Conservation (phyloP, 1,284 basidiomycete genomes). For the Ganoderma multipileum region DNA sequence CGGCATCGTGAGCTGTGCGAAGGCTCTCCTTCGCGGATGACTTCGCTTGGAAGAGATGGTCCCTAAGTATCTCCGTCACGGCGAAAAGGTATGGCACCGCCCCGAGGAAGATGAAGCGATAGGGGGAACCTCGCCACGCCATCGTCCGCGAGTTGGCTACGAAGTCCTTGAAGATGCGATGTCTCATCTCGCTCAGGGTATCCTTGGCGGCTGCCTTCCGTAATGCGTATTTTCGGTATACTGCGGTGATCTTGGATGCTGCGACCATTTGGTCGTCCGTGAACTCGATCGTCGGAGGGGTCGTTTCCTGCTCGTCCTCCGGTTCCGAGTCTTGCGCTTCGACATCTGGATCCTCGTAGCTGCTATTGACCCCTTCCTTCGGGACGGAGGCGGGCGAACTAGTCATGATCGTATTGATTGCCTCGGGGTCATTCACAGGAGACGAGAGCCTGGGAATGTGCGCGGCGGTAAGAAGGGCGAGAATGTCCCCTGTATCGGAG, state of each 20-base stretch:
- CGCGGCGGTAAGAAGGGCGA: conserved; percentile 32
- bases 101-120: conserved; percentile 53
- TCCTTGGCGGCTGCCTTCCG: conserved; percentile 22
- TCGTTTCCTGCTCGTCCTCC: neutral
- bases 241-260: conserved; percentile 37
- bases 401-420: neutral
- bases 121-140: conserved; percentile 41
- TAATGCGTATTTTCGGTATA: conserved; percentile 39
- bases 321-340: neutral
- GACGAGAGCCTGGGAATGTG: conserved; percentile 41
- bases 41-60: conserved; percentile 41
- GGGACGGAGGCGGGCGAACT: too few species aligned
- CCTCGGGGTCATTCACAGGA: conserved; percentile 30
- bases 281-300: conserved; percentile 26
- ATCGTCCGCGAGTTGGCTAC: conserved; percentile 39
- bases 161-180: conserved; percentile 34
- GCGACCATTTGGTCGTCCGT: conserved; percentile 40
- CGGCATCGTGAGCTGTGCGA: conserved; percentile 34
- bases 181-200: conserved; percentile 11
- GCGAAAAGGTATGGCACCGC: conserved; percentile 56
- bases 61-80: conserved; percentile 47
- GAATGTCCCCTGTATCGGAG: neutral
- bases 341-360: too few species aligned
- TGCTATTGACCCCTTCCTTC: too few species aligned
- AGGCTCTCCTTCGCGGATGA: conserved; percentile 42